Evolutionary conservation across 1,284 basidiomycete genomes (phyloP), one percentile per base, ranked within the genome.

Genomic region (Takashimella tepidaria): DNA sequence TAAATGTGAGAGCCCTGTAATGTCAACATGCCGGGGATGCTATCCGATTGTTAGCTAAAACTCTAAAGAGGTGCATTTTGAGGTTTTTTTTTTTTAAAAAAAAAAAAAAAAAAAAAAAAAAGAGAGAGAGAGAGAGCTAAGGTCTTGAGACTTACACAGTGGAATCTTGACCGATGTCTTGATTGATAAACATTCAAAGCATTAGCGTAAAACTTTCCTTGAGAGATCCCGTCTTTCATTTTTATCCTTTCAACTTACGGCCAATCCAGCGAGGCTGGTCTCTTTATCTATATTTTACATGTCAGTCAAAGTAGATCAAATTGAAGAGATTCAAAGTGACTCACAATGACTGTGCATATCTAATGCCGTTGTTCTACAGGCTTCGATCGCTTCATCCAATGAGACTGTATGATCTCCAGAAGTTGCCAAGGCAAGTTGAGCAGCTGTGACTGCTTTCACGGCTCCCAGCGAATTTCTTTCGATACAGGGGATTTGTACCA

Each of bases 341-440:
- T 57, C 45, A 67, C 64, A 78, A 59, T 75, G 72, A 10, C 62
- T 65, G 57, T 77, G 76, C 79, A 80, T 79, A 50, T 78, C 78
- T 24, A 74, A 60, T 1, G 93, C 93, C 0, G 93, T 97, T 41
- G 95, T 76, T 37, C 91, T 81, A 88, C 96, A 96, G 2, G 93
- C 95, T 69, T 92, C 89, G 53, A 98, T 97, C 0, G 93, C 93
- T 72, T 97, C 92, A 69, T 98, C 93, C 22, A 98, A 67, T 52
- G 64, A 64, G 19, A 69, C 63, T 27, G 63, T 66, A 53, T 68
- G 66, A 54, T 89, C 82, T 0, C 90, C 92, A 64, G 88, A 82
- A 57, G 87, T 88, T 1, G 92, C 91, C 81, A 97, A 86, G 1
- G 93, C 91, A 3, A 98, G 80, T 68, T 97, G 93, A 6, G 92